Base-by-base conservation (phyloP, 2,329 filamentous ascomycete genomes). In the Emericellopsis cladophorae region DNA sequence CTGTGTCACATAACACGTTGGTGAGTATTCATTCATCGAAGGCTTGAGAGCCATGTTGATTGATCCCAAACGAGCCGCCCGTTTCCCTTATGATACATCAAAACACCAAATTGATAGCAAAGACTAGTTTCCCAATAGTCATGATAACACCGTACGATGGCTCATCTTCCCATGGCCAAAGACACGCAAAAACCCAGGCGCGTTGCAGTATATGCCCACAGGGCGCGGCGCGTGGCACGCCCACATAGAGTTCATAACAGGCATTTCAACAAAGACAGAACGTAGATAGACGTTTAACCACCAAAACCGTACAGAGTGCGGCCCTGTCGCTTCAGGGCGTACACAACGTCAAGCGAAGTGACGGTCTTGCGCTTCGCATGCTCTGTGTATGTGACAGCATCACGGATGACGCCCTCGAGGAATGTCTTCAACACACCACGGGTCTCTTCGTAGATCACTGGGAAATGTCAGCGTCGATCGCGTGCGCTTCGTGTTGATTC, bases 281-380 rank as follows among this genome's bases (percentile, higher is more conserved):
- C 11, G 38, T 6, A 33, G 37, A 11, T 14, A 10, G 11, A 41
- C 36, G 46, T 43, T 79, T 84, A 90, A 76, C 84, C 84, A 75
- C 84, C 84, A 76, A 89, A 89, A 71, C 84, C 84, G 74, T 89
- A 90, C 50, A 89, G 81, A 60, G 84, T 84, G 59, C 82, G 74
- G 59, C 76, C 76, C 67, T 81, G 76, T 62, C 76, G 69, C 72
- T 81, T 81, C 51, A 81, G 68, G 37, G 76, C 76, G 51, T 80
- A 81, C 61, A 80, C 76, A 22, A 81, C 76, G 51, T 81, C 76
- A 36, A 80, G 72, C 6, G 76, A 80, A 26, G 76, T 84, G 62
- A 85, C 81, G 11, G 81, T 84, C 79, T 84, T 84, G 66, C 81
- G 78, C 77, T 84, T 85, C 67, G 81, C 81, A 68, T 84, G 80